Percentiles rank a stretch among this genome's conserved stretches.
Evolutionary conservation across 1,284 basidiomycete genomes (phyloP).

Genomic region (Pulveroboletus sp.): DNA sequence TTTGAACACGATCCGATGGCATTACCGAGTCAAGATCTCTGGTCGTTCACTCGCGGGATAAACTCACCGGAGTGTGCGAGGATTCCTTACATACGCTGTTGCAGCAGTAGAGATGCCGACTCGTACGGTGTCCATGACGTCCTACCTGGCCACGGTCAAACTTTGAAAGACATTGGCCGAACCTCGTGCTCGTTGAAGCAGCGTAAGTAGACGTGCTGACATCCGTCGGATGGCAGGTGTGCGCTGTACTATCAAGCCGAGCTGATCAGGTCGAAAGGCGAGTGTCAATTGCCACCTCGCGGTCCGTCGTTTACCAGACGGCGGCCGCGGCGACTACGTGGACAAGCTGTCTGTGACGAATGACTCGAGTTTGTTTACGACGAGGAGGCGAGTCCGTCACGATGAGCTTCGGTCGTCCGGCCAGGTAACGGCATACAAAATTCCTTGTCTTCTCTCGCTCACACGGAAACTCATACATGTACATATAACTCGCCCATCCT

Average conservation of each 20-base stretch:
- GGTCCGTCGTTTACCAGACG: neutral
- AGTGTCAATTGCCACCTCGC: slow-evolving; percentile 1
- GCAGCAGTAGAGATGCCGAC: slow-evolving; percentile 13
- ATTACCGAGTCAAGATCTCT: slow-evolving; percentile 22
- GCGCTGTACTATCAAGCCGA: neutral
- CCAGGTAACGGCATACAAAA: slow-evolving; percentile 12
- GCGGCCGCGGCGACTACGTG: slow-evolving; percentile 19
- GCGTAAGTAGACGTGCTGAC: slow-evolving; percentile 2
- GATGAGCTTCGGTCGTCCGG: neutral
- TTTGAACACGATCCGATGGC: slow-evolving; percentile 14
- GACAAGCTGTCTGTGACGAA: slow-evolving; percentile 9
- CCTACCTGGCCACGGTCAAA: too few relatives aligned
- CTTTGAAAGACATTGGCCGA: too few relatives aligned
- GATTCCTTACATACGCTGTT: slow-evolving; percentile 17
- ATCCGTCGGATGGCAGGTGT: slow-evolving; percentile 7
- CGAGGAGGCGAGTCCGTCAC: neutral
- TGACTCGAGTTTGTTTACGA: neutral
- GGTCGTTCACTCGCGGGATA: slow-evolving; percentile 26
- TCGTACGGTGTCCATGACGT: slow-evolving; percentile 12
- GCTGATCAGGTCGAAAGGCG: neutral
- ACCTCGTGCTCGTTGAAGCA: neutral
- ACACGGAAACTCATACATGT: slow-evolving; percentile 12
- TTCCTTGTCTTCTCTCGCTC: slow-evolving; percentile 16
- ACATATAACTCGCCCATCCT: slow-evolving; percentile 8
- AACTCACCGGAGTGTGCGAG: slow-evolving; percentile 6